Evolutionary conservation across 2,329 filamentous ascomycete species (phyloP), one percentile per base, ranked within the genome.

Genomic region (Nigrospora sphaerica): DNA sequence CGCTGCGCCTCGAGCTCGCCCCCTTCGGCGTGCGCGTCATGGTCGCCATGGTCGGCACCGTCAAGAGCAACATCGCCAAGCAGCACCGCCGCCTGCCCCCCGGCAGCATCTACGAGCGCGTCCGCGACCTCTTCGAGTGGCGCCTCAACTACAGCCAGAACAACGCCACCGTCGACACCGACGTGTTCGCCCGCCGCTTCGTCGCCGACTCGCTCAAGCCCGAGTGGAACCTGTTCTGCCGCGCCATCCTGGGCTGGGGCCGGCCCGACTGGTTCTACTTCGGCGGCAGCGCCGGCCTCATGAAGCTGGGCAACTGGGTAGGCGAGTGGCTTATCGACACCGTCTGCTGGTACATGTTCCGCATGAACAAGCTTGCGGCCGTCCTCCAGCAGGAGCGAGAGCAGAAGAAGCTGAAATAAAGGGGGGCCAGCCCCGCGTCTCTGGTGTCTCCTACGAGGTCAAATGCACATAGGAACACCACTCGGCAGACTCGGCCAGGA

Each of bases 1-100:
- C 65, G 1, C 62, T 77, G 36, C 72, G 75, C 17, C 61, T 72
- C 37, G 75, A 78, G 56, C 62, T 78, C 39, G 62, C 63, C 45
- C 74, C 73, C 2, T 73, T 75, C 40, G 65, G 66, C 50, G 73
- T 77, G 17, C 70, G 74, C 51, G 74, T 77, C 58, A 76, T 75
- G 66, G 67, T 75, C 31, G 69, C 69, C 57, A 69, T 76, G 62
- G 69, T 72, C 0, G 74, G 74, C 32, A 74, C 72, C 2, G 72
- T 77, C 11, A 58, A 60, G 28, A 73, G 68, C 52, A 69, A 73
- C 58, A 73, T 73, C 46, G 67, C 68, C 12, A 59, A 55, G 50
- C 63, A 63, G 34, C 53, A 57, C 0, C 58, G 67, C 48, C 64
- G 67, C 2, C 62, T 77, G 45, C 72, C 70, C 0, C 43, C 57